Evolutionary conservation across 768 basidiomycete species (phyloP).

Genomic region (Cytidiella melzeri): DNA sequence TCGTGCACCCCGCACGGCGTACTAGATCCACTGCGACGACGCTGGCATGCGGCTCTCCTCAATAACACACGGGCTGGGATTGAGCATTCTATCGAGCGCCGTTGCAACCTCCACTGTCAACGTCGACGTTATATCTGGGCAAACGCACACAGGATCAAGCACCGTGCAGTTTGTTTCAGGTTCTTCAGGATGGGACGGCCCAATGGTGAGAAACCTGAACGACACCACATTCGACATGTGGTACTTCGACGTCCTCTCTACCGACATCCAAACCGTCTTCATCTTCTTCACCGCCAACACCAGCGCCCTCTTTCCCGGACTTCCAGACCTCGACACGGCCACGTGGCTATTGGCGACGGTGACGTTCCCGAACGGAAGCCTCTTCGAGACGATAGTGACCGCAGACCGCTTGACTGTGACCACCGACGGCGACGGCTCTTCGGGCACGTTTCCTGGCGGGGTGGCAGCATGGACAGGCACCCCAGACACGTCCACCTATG

Average conservation of each 20-base stretch:
- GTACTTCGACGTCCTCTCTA: conserved; percentile 9
- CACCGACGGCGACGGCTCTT: conserved; percentile 8
- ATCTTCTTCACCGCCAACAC: conserved; percentile 8
- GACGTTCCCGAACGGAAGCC: conserved; percentile 2
- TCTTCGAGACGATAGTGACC: neutral
- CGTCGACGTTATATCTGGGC: conserved; percentile 9
- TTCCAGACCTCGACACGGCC: conserved; percentile 2
- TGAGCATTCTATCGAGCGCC: too few relatives aligned
- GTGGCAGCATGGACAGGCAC: conserved; percentile 5
- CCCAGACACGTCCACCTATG: conserved; percentile 10
- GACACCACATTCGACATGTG: conserved; percentile 11
- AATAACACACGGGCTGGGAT: too few relatives aligned
- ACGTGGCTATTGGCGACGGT: conserved; percentile 2
- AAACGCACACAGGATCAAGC: neutral
- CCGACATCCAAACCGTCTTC: conserved; percentile 4
- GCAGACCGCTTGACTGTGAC: conserved; percentile 6
- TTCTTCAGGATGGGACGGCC: conserved; percentile 3
- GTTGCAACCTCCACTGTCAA: too few relatives aligned
- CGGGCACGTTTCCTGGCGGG: neutral
- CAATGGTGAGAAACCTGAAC: conserved; percentile 8
- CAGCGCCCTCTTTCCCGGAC: conserved; percentile 3
- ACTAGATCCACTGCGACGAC: too few relatives aligned
- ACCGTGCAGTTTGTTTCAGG: conserved; percentile 6
- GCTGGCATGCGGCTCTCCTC: too few relatives aligned
- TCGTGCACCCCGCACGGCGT: too few relatives aligned